Evolutionary conservation across 768 basidiomycete species (phyloP).

Genomic region (Boletus bicolor): DNA sequence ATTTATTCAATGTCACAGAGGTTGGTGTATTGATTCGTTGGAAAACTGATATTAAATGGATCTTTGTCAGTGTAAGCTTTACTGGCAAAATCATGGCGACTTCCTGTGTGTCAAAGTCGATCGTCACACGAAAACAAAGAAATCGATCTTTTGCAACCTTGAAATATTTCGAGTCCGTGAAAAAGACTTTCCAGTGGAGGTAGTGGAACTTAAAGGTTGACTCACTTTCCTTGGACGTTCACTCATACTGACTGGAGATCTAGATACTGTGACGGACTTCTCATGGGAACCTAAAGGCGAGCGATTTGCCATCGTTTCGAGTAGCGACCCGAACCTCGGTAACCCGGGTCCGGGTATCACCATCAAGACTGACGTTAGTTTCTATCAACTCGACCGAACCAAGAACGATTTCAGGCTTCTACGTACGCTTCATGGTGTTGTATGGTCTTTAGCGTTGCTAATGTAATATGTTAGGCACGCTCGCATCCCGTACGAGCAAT

Average conservation of each 20-base stretch:
- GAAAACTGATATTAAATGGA: neutral
- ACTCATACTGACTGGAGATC: slow-evolving; percentile 10
- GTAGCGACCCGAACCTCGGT: slow-evolving; percentile 88
- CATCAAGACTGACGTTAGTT: slow-evolving; percentile 94
- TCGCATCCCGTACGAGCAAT: slow-evolving; percentile 84
- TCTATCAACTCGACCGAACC: slow-evolving; percentile 88
- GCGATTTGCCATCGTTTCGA: slow-evolving; percentile 93
- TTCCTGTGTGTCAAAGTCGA: slow-evolving; percentile 99
- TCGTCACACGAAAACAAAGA: slow-evolving; percentile 97
- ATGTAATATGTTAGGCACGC: slow-evolving; percentile 50
- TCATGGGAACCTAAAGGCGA: slow-evolving; percentile 99
- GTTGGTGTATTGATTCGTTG: slow-evolving; percentile 43
- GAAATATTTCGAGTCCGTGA: slow-evolving; percentile 97
- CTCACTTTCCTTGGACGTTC: neutral
- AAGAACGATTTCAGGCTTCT: slow-evolving; percentile 95
- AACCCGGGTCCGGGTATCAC: slow-evolving; percentile 87
- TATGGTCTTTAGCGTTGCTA: slow-evolving; percentile 1
- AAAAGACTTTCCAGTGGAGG: slow-evolving; percentile 97
- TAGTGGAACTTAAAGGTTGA: slow-evolving; percentile 92
- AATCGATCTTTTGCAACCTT: slow-evolving; percentile 96
- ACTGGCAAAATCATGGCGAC: slow-evolving; percentile 98
- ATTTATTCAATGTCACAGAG: slow-evolving; percentile 96
- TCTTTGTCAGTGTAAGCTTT: slow-evolving; percentile 79
- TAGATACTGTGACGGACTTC: slow-evolving; percentile 93
- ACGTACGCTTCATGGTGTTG: slow-evolving; percentile 45